Conservation (phyloP, 2,329 filamentous ascomycete species). For the Raffaelea deltoideospora region DNA sequence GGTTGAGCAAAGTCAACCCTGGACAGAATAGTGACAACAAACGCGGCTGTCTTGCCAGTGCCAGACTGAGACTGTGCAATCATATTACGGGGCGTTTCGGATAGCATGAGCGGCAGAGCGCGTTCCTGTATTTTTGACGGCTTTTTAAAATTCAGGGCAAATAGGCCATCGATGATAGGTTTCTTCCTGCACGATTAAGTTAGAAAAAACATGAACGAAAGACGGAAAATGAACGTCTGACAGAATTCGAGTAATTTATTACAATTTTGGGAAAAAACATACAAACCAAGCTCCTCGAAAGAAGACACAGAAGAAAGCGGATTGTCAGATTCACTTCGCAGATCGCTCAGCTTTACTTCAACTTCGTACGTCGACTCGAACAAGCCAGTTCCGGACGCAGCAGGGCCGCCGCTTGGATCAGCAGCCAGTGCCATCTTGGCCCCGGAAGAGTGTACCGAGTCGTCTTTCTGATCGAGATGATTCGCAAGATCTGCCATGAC, state of each 20-base stretch:
- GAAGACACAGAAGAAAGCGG: conserved; percentile 72
- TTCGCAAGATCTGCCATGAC: too few species aligned
- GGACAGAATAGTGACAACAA: conserved; percentile 80
- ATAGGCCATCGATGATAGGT: conserved; percentile 61
- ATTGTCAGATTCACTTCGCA: conserved; percentile 74
- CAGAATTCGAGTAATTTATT: too few species aligned
- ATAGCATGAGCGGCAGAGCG: conserved; percentile 76
- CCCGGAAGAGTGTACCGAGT: too few species aligned
- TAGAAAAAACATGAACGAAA: conserved; percentile 1
- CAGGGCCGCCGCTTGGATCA: too few species aligned
- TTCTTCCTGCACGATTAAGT: conserved; percentile 22
- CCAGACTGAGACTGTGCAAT: conserved; percentile 98
- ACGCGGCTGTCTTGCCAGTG: conserved; percentile 94
- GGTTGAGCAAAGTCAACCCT: conserved; percentile 62
- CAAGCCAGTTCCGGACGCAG: conserved; percentile 33
- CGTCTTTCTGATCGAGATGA: too few species aligned
- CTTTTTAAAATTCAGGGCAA: conserved; percentile 75
- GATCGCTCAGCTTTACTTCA: conserved; percentile 79
- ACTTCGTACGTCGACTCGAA: conserved; percentile 72
- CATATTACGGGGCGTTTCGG: conserved; percentile 80
- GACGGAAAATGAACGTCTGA: neutral
- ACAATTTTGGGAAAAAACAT: conserved; percentile 5
- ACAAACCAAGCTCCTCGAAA: conserved; percentile 81
- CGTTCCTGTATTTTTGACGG: conserved; percentile 97
- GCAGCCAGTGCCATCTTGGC: too few species aligned